Conservation (phyloP, 306 rosid genomes). For the Purshia tridentata region DNA sequence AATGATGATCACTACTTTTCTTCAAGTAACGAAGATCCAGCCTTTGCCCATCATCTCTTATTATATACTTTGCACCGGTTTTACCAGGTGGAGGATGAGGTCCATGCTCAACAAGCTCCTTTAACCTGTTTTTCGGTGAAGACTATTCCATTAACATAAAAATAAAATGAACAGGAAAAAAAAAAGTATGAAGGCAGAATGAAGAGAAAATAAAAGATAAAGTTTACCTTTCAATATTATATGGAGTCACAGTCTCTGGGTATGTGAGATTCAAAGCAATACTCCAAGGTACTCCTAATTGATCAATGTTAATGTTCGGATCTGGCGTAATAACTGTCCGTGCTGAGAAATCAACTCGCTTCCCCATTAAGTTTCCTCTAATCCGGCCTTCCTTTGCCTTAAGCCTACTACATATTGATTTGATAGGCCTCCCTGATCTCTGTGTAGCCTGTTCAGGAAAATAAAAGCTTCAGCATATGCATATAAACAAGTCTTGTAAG, state of each 20-base stretch:
- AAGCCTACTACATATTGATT: conserved; percentile 97
- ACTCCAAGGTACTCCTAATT: conserved; percentile 99
- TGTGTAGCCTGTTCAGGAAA: conserved; percentile 73
- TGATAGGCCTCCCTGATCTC: conserved; percentile 97
- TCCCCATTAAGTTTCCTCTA: conserved; percentile 98
- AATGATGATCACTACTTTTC: conserved; percentile 98
- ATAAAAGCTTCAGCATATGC: conserved; percentile 3
- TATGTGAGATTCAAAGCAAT: conserved; percentile 94
- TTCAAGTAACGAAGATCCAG: conserved; percentile 96
- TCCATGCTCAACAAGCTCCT: conserved; percentile 96
- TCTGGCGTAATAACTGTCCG: conserved; percentile 98
- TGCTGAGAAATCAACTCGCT: conserved; percentile 97
- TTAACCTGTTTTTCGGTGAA: conserved; percentile 53
- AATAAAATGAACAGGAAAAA: not conserved
- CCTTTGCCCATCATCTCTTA: conserved; percentile 98
- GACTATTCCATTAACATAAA: not conserved
- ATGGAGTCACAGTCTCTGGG: conserved; percentile 98
- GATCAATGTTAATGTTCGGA: conserved; percentile 89
- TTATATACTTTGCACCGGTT: conserved; percentile 99
- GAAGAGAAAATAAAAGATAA: conserved; percentile 2
- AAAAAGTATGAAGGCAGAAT: not conserved
- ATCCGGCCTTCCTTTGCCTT: conserved; percentile 99
- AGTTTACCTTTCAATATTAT: conserved; percentile 86
- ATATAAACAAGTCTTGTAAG: not conserved
- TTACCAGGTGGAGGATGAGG: conserved; percentile 99